Evolutionary conservation across 352 stramenopile species (phyloP).

Genomic region (Vaucheria bursata): DNA sequence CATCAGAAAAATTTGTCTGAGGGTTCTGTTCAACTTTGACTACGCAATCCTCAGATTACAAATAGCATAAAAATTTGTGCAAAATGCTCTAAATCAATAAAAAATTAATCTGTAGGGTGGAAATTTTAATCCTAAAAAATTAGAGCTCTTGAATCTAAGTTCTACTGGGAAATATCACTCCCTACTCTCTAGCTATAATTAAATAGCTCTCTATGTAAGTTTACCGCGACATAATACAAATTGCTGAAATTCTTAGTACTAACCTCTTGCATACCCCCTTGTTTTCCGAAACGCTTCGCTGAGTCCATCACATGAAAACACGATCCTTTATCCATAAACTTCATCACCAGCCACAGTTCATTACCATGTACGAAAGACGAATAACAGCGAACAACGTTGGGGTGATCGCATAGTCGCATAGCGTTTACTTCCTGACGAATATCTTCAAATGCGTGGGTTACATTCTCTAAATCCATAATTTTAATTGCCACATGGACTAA

Average conservation of each 20-base stretch:
- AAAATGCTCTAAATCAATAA: too few species aligned
- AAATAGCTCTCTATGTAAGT: too few species aligned
- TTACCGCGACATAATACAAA: too few species aligned
- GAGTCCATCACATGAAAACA: conserved; percentile 87
- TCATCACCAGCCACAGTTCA: conserved; percentile 95
- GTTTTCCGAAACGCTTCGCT: conserved; percentile 65
- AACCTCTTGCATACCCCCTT: conserved; percentile 35
- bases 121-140: too few species aligned
- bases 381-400: conserved; percentile 94
- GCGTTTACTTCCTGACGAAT: conserved; percentile 76
- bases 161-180: too few species aligned
- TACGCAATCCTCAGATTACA: too few species aligned
- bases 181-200: too few species aligned
- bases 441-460: conserved; percentile 71
- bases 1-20: too few species aligned
- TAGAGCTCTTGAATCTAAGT: too few species aligned
- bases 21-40: too few species aligned
- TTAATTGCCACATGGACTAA: conserved; percentile 85
- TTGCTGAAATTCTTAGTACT: conserved; percentile 12
- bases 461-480: conserved; percentile 98
- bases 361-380: conserved; percentile 93
- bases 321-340: conserved; percentile 97
- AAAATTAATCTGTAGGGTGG: too few species aligned
- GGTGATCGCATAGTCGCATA: conserved; percentile 96
- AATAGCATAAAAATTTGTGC: too few species aligned